phyloP scores from a whole-genome alignment of 495 filamentous ascomycete species.

The Podospora didyma region DNA sequence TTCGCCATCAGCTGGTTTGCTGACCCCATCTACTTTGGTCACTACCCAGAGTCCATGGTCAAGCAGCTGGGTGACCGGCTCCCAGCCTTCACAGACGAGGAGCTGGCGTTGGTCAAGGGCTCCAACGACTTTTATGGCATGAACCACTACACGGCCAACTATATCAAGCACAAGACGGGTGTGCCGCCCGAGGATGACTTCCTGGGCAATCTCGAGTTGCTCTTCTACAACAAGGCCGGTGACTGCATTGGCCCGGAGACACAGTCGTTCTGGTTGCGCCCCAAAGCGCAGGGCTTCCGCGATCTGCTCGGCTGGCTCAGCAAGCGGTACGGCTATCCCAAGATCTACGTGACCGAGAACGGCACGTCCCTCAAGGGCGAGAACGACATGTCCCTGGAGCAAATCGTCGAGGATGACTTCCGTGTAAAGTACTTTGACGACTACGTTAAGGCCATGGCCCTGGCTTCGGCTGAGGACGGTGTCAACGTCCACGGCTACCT shows the following conservation, averaged over 20 bases:
- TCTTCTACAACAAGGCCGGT: slow-evolving; percentile 63
- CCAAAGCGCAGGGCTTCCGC: slow-evolving; percentile 67
- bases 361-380: slow-evolving; percentile 74
- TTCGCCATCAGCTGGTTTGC: slow-evolving; percentile 66
- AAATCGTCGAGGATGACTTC: slow-evolving; percentile 72
- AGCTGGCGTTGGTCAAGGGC: slow-evolving; percentile 62
- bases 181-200: slow-evolving; percentile 60
- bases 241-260: slow-evolving; percentile 70
- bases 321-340: slow-evolving; percentile 67
- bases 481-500: slow-evolving; percentile 71
- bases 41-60: slow-evolving; percentile 72
- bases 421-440: slow-evolving; percentile 68
- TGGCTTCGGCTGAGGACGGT: slow-evolving; percentile 61
- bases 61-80: slow-evolving; percentile 69
- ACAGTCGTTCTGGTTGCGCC: slow-evolving; percentile 71
- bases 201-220: slow-evolving; percentile 65
- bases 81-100: slow-evolving; percentile 61
- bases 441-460: slow-evolving; percentile 68
- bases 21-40: slow-evolving; percentile 71
- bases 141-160: slow-evolving; percentile 84
- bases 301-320: slow-evolving; percentile 75
- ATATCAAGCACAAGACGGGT: slow-evolving; percentile 65
- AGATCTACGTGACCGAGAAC: slow-evolving; percentile 81
- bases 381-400: slow-evolving; percentile 64
- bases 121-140: slow-evolving; percentile 82